Conservation (phyloP, 352 stramenopile species). For the Globisporangium sylvaticum region DNA sequence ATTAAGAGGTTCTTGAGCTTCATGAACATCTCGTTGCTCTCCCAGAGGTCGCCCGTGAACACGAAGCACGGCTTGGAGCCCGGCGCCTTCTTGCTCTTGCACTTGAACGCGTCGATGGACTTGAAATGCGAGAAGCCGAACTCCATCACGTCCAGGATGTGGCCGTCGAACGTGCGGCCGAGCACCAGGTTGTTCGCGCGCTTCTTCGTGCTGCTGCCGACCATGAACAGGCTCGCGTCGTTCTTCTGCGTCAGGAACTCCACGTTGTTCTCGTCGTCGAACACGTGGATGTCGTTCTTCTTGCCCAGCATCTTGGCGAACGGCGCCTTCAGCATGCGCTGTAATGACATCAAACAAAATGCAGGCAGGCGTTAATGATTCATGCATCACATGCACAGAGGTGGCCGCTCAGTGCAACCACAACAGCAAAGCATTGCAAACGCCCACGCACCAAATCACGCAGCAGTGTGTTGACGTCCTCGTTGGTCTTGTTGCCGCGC, state of each 20-base stretch:
- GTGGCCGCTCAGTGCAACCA: background rate
- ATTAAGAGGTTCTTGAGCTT: constrained; percentile 95
- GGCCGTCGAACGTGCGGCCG: constrained; percentile 96
- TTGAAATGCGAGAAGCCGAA: constrained; percentile 95
- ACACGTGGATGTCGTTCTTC: constrained; percentile 93
- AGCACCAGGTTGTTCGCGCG: constrained; percentile 97
- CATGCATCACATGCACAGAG: background rate
- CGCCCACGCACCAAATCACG: constrained; percentile 53
- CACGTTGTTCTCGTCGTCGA: constrained; percentile 91
- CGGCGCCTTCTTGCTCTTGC: constrained; percentile 89
- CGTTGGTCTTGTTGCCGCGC: constrained; percentile 87
- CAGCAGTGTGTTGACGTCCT: constrained; percentile 79
- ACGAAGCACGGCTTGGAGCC: constrained; percentile 95
- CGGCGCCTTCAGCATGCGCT: constrained; percentile 86
- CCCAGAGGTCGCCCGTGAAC: constrained; percentile 95
- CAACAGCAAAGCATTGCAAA: background rate
- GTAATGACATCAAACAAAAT: background rate
- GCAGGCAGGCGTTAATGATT: background rate
- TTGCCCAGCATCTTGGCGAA: constrained; percentile 88
- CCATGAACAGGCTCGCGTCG: constrained; percentile 94
- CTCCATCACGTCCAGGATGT: constrained; percentile 98
- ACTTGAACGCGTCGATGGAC: constrained; percentile 91
- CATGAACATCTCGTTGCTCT: constrained; percentile 85
- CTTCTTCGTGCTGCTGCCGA: constrained; percentile 98
- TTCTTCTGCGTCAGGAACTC: constrained; percentile 97